These are phyloP conservation scores for Trichosporon sp. DNA, from an alignment of 1,284 basidiomycete species.

Conservation along the genomic window DNA sequence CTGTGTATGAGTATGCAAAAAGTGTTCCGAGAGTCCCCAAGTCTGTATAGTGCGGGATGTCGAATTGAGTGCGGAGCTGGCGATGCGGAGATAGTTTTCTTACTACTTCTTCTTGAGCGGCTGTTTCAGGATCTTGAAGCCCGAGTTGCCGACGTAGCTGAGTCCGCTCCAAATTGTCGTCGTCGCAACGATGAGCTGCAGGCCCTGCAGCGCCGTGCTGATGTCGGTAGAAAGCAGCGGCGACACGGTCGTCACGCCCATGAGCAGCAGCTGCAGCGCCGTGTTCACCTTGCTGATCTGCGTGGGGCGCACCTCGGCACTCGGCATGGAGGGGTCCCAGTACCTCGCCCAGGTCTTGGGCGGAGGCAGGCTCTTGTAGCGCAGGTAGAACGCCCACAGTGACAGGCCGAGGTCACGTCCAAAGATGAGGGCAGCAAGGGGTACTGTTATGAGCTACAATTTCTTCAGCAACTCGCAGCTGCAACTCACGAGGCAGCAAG, in stretches of 20 bases:
- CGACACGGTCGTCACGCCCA: slow-evolving; percentile 79
- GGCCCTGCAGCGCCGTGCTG: slow-evolving; percentile 54
- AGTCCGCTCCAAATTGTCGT: slow-evolving; percentile 91
- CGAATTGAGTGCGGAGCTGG: background rate
- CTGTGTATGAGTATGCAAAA: background rate
- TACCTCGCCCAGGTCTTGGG: slow-evolving; percentile 73
- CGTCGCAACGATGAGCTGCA: slow-evolving; percentile 72
- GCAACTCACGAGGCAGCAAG: slow-evolving; percentile 67
- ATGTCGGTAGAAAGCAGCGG: slow-evolving; percentile 61
- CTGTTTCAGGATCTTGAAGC: slow-evolving; percentile 55
- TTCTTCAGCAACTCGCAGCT: too few species aligned
- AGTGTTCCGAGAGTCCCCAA: background rate
- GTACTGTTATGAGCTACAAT: slow-evolving; percentile 54
- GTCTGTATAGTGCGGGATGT: background rate
- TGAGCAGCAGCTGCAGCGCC: slow-evolving; percentile 79
- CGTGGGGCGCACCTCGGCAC: slow-evolving; percentile 87
- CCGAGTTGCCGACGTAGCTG: slow-evolving; percentile 74
- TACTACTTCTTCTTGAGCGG: slow-evolving; percentile 7
- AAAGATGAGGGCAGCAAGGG: slow-evolving; percentile 77
- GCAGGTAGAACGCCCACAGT: slow-evolving; percentile 87
- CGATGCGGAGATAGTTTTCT: background rate
- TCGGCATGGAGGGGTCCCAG: slow-evolving; percentile 91
- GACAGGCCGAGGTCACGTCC: slow-evolving; percentile 83
- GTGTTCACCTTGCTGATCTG: slow-evolving; percentile 91
- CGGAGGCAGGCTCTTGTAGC: slow-evolving; percentile 78